Evolutionary conservation across 2,329 filamentous ascomycete species (phyloP).

Genomic region (Colletotrichum plurivorum): DNA sequence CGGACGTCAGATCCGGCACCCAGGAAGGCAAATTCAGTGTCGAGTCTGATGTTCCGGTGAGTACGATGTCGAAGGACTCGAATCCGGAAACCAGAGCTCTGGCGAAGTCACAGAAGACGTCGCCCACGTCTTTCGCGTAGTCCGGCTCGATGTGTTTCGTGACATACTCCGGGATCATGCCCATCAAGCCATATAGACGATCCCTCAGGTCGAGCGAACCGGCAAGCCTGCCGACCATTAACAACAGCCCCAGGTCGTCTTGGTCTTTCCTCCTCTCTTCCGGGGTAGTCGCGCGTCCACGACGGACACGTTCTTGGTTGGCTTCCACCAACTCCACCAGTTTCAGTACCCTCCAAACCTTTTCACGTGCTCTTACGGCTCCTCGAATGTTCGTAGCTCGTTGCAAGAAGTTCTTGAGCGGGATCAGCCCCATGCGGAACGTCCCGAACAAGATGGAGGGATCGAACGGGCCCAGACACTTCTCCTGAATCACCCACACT

Average conservation of each 20-base stretch:
- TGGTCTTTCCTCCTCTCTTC: conserved; percentile 20
- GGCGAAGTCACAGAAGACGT: conserved; percentile 30
- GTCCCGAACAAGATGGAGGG: conserved; percentile 33
- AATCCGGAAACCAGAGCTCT: conserved; percentile 22
- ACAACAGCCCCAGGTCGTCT: conserved; percentile 22
- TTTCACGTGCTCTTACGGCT: conserved; percentile 25
- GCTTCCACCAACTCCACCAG: conserved; percentile 21
- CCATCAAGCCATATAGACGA: conserved; percentile 29
- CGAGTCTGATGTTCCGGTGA: conserved; percentile 24
- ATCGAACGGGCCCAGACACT: conserved; percentile 26
- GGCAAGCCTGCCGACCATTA: conserved; percentile 29
- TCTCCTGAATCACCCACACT: conserved; percentile 34
- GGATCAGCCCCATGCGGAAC: conserved; percentile 26
- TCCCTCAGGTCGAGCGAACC: conserved; percentile 26
- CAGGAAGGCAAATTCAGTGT: conserved; percentile 20
- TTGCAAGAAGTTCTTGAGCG: conserved; percentile 25
- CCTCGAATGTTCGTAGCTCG: conserved; percentile 13
- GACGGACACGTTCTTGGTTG: conserved; percentile 25
- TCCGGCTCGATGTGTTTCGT: conserved; percentile 21
- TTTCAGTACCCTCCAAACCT: conserved; percentile 30
- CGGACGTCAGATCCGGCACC: conserved; percentile 30
- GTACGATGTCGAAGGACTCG: conserved; percentile 23
- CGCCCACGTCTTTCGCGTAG: conserved; percentile 15
- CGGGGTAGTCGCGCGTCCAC: conserved; percentile 1
- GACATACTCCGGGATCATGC: conserved; percentile 31